phyloP scores from a whole-genome alignment of 108 stramenopile species.

The Conticribra guillardii region DNA sequence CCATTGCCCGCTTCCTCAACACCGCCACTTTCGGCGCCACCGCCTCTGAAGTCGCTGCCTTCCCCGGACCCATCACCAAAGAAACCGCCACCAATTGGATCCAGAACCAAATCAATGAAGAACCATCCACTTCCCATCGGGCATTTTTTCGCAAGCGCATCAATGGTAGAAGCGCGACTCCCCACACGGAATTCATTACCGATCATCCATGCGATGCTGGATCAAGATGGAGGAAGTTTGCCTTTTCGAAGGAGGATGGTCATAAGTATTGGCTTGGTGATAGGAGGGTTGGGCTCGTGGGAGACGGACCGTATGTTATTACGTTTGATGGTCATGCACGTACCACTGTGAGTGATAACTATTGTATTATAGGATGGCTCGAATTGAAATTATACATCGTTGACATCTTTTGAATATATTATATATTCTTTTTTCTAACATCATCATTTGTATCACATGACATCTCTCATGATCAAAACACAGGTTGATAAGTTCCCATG shows the following conservation, averaged over 20 bases:
- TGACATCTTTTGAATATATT: background rate
- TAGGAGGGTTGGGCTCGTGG: background rate
- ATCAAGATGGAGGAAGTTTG: conserved; percentile 41
- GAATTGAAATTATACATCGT: conserved; percentile 1
- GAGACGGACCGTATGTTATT: conserved; percentile 26
- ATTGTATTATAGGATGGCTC: background rate
- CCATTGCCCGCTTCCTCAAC: conserved; percentile 60
- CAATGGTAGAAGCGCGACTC: conserved; percentile 31
- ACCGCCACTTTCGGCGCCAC: conserved; percentile 69
- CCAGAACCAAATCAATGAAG: conserved; percentile 47
- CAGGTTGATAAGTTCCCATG: background rate
- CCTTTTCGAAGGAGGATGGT: conserved; percentile 25
- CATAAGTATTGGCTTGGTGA: conserved; percentile 11
- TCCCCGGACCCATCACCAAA: conserved; percentile 16
- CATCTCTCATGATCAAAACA: too few species aligned
- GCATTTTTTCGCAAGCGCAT: conserved; percentile 43
- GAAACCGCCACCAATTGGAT: conserved; percentile 50
- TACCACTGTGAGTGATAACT: conserved; percentile 17
- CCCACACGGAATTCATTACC: conserved; percentile 7
- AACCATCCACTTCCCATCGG: conserved; percentile 45
- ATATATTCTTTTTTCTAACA: background rate
- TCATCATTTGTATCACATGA: too few species aligned
- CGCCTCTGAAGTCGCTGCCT: conserved; percentile 20
- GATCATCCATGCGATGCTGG: conserved; percentile 42
- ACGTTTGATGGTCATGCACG: conserved; percentile 47